Evolutionary conservation across 441 rosid genomes (phyloP), one percentile per base, ranked within the genome.

Genomic region (Sinapis alba): DNA sequence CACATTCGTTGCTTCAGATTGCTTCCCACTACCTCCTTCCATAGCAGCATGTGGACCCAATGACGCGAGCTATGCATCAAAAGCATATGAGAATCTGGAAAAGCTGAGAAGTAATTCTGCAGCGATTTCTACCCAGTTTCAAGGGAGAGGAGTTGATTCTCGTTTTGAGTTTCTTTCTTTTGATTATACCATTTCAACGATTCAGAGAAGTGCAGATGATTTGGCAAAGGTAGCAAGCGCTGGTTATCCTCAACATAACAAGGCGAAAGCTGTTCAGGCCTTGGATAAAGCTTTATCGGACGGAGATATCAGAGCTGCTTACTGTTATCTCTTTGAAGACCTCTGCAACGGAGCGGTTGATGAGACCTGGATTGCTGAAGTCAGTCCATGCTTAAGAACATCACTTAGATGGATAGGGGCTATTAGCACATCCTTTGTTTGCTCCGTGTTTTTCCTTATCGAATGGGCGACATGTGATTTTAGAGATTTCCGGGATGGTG

Each of bases 401-500:
- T 91, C 98, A 6, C 76, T 97, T 62, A 94, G 90, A 85, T 90
- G 99, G 97, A 81, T 91, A 77, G 90, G 89, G 69, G 81, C 87
- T 58, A 86, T 87, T 69, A 88, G 81, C 79, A 76, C 84, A 81
- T 86, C 99, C 43, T 86, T 90, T 71, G 72, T 94, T 80, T 85
- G 87, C 80, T 91, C 97, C 10, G 87, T 89, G 16, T 97, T 97
- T 81, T 88, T 93, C 78, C 96, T 97, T 73, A 86, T 97, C 47
- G 99, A 97, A 85, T 97, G 99, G 99, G 99, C 99, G 64, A 93
- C 97, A 2, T 94, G 97, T 82, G 94, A 90, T 71, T 97, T 87
- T 77, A 86, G 99, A 79, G 96, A 94, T 80, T 93, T 93, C 70
- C 93, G 96, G 32, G 82, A 82, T 77, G 86, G 86, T 65, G 83